Base-by-base conservation (phyloP, 208 protist species). In the Trypanosoma mega region DNA sequence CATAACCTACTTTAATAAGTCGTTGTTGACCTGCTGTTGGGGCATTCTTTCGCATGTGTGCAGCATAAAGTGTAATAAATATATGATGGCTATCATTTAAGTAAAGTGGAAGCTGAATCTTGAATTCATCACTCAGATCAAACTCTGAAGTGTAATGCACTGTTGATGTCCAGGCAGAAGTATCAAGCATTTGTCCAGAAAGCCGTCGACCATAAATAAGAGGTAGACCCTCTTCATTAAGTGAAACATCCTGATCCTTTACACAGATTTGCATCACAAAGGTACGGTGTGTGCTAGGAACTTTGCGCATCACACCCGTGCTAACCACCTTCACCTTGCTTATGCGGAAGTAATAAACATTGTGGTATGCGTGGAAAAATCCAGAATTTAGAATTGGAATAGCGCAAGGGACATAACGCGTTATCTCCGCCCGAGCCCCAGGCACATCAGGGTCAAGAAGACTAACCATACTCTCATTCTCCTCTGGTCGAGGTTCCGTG, bases 321-420 rank as follows among this genome's bases (percentile, higher is more conserved):
- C 78, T 79, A 31, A 73, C 33, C 47, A 95, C 43, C 51, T 72
- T 78, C 48, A 96, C 46, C 46, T 61, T 73, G n/a, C 63, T 78
- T 16, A 92, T 27, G 7, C 79, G 66, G 58, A 96, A 81, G 71
- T 93, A 93, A 63, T 82, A 92, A 0, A 93, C 85, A 64, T 92
- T 96, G 68, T 82, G 84, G 72, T 96, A 96, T 18, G 83, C 76
- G 24, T 80, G 81, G 58, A 96, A 93, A 71, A 85, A 90, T 3
- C 89, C 85, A 4, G 86, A 81, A 56, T 82, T 90, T 27, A 96
- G 68, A 58, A 93, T 90, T 0, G 85, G 83, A 24, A 93, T 83
- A 60, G 80, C 82, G 66, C 86, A 92, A 31, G 89, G 85, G 26
- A 77, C 74, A 66, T 90, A 93, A 33, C 81, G 76, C 61, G 63